Conservation (phyloP, 2,329 filamentous ascomycete species). For the Neonectria neomacrospora region DNA sequence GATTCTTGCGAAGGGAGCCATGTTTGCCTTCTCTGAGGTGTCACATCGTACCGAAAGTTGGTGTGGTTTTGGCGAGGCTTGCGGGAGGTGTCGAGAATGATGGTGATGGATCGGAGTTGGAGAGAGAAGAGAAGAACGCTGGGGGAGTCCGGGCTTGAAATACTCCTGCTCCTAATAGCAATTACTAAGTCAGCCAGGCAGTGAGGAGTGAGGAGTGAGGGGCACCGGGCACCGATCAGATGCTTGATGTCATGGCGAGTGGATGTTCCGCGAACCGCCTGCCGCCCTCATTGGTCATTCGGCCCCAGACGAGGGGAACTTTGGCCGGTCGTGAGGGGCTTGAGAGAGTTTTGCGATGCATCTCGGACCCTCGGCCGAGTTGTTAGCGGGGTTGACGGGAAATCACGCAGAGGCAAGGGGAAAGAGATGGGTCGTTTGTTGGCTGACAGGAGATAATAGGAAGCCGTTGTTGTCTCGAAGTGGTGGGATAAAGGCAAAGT, state of each 20-base stretch:
- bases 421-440: not conserved
- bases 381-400: conserved; percentile 14
- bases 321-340: conserved; percentile 10
- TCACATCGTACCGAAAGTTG: conserved; percentile 44
- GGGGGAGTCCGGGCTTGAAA: not conserved
- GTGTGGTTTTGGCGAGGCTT: conserved; percentile 1
- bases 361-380: not conserved
- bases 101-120: not conserved
- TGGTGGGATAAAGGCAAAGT: not conserved
- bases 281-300: conserved; percentile 34
- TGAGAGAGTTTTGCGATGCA: conserved; percentile 14
- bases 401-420: not conserved
- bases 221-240: conserved; percentile 31
- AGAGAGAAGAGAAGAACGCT: not conserved
- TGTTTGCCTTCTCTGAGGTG: conserved; percentile 35
- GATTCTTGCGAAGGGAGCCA: conserved; percentile 43
- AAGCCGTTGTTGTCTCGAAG: not conserved
- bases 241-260: conserved; percentile 37
- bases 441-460: not conserved
- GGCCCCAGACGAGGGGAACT: conserved; percentile 26
- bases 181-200: not conserved
- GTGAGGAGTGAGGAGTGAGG: conserved; percentile 34
- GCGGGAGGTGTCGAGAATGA: not conserved
- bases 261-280: conserved; percentile 16
- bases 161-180: not conserved